Evolutionary conservation across 441 rosid species (phyloP), one percentile per base, ranked within the genome.

Genomic region (Jatropha podagrica): DNA sequence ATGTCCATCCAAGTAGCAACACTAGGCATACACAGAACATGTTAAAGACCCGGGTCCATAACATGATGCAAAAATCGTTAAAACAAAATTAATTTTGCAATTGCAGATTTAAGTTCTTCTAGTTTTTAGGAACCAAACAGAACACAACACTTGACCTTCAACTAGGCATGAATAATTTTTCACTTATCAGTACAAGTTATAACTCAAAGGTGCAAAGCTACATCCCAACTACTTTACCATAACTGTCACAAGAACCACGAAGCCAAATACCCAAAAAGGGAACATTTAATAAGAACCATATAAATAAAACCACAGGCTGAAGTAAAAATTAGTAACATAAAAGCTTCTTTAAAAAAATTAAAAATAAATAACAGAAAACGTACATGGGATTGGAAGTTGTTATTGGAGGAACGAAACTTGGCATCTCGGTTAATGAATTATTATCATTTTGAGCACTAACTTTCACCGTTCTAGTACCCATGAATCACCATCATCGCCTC

Each of bases 381-480:
- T 80, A 88, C 90, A 75, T 80, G 74, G 85, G 74, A 84, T 78
- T 89, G 49, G 86, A 75, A 75, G 68, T 63, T 32, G 93, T 76
- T 64, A 74, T 69, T 14, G 81, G 59, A 59, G 91, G 85, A 68
- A 83, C 78, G 71, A 79, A 88, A 82, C 88, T 85, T 69, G 86
- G 91, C 90, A 88, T 85, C 83, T 77, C 87, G 56, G 76, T 80
- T 78, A 84, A 78, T 62, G 75, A 76, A 72, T 74, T 83, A 71
- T 76, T 76, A 67, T 80, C 82, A 83, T 82, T 84, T 77, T 83
- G 76, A 42, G 81, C 77, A 74, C 80, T 75, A 69, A 63, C 44
- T 68, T 77, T 82, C 77, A 64, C 78, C 27, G 68, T 76, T 81
- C 83, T 81, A 81, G 87, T 81, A 71, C 84, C 87, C 89, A 81